Percentiles rank a stretch among this genome's conserved stretches.
phyloP scores from a whole-genome alignment of 1,139 yeast genomes.

The Hemisphaericaspora subhashii region DNA sequence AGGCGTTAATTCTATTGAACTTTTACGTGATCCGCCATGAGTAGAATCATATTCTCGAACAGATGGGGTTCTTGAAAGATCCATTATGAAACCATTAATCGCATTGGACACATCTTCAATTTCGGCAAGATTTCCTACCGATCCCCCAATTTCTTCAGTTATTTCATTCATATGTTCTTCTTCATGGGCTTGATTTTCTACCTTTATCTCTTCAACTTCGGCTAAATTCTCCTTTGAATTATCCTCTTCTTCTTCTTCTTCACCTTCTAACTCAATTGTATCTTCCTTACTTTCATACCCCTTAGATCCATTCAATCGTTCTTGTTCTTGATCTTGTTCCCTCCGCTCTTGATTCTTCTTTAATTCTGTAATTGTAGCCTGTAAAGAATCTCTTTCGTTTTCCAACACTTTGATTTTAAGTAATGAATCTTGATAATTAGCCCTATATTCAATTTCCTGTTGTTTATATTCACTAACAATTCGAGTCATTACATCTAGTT shows the following conservation, averaged over 20 bases:
- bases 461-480: slow-evolving; percentile 47
- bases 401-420: slow-evolving; percentile 2
- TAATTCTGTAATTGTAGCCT: neutral
- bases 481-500: slow-evolving; percentile 17
- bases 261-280: neutral
- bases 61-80: slow-evolving; percentile 15
- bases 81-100: slow-evolving; percentile 15
- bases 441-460: slow-evolving; percentile 10
- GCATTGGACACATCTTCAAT: slow-evolving; percentile 10
- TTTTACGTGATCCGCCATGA: slow-evolving; percentile 5
- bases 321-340: neutral
- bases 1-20: slow-evolving; percentile 19
- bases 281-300: neutral
- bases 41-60: slow-evolving; percentile 9
- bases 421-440: slow-evolving; percentile 4
- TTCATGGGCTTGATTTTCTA: no score
- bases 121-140: no score
- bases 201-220: neutral
- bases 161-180: no score
- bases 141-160: no score
- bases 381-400: slow-evolving; percentile 5
- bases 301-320: slow-evolving; percentile 3
- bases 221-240: neutral
- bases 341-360: slow-evolving; percentile 1
- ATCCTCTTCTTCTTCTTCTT: neutral